phyloP scores from a whole-genome alignment of 192 early-diverging fungal species.

The Spizellomyces punctatus region DNA sequence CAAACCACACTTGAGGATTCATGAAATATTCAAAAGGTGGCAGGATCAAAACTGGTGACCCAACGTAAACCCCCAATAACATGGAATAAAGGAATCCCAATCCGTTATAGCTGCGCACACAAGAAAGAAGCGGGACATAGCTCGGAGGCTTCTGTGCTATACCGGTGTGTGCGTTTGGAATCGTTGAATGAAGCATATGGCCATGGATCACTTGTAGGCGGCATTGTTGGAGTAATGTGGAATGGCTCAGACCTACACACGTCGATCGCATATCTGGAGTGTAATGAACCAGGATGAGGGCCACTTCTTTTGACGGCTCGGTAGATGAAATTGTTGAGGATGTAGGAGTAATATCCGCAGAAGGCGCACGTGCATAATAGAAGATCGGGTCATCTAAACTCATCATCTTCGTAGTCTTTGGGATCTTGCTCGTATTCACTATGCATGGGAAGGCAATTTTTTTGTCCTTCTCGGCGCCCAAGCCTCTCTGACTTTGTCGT shows the following conservation, averaged over 20 bases:
- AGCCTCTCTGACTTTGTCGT: neutral
- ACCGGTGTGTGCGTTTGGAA: neutral
- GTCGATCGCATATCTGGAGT: slow-evolving; percentile 50
- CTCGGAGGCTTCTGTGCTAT: neutral
- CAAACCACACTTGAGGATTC: slow-evolving; percentile 71
- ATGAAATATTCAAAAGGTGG: slow-evolving; percentile 62
- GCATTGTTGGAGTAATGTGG: slow-evolving; percentile 59
- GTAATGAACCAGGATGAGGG: slow-evolving; percentile 62
- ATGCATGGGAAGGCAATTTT: slow-evolving; percentile 54
- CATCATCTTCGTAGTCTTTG: slow-evolving; percentile 63
- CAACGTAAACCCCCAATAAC: slow-evolving; percentile 55
- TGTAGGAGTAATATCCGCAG: neutral
- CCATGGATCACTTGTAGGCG: slow-evolving; percentile 56
- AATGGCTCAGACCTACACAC: slow-evolving; percentile 55
- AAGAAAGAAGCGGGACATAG: slow-evolving; percentile 44
- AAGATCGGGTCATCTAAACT: slow-evolving; percentile 51
- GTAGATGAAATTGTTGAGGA: slow-evolving; percentile 3
- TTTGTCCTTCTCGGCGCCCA: neutral
- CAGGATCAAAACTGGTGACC: slow-evolving; percentile 65
- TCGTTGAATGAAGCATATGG: slow-evolving; percentile 49
- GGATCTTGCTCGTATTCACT: slow-evolving; percentile 65
- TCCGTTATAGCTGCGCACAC: slow-evolving; percentile 51
- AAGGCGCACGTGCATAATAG: slow-evolving; percentile 3
- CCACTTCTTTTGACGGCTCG: slow-evolving; percentile 21
- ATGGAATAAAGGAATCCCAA: slow-evolving; percentile 56